Evolutionary conservation across 2,329 filamentous ascomycete species (phyloP).

Genomic region (Curvularia verruculosa): DNA sequence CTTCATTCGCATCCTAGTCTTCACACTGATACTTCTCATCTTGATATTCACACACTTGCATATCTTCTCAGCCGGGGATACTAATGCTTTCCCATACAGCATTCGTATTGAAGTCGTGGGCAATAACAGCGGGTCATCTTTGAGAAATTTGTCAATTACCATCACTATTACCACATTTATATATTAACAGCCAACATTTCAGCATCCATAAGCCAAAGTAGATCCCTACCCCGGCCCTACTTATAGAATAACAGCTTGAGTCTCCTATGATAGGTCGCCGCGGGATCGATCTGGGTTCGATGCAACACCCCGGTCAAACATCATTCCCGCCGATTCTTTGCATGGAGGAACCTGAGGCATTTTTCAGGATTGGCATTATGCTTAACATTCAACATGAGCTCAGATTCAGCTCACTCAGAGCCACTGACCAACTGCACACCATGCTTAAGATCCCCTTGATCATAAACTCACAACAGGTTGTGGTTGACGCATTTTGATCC

Average conservation of each 20-base stretch:
- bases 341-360: constrained; percentile 1
- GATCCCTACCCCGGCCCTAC: too few relatives aligned
- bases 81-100: background rate
- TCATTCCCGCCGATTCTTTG: background rate
- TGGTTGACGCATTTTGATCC: background rate
- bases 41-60: background rate
- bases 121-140: background rate
- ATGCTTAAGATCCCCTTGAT: background rate
- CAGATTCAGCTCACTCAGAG: background rate
- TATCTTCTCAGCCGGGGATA: too few relatives aligned
- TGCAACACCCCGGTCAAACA: background rate
- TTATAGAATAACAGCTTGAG: background rate
- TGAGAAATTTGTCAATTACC: background rate
- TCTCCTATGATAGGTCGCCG: background rate
- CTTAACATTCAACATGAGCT: background rate
- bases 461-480: background rate
- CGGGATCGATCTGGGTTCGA: background rate
- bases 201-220: background rate
- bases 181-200: background rate
- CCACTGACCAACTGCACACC: background rate
- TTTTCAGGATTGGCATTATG: constrained; percentile 1
- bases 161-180: background rate
- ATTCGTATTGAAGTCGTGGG: background rate
- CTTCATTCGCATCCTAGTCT: background rate
- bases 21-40: background rate